Conservation (phyloP, 2,329 filamentous ascomycete species). For the Trichophyton schoenleinii region DNA sequence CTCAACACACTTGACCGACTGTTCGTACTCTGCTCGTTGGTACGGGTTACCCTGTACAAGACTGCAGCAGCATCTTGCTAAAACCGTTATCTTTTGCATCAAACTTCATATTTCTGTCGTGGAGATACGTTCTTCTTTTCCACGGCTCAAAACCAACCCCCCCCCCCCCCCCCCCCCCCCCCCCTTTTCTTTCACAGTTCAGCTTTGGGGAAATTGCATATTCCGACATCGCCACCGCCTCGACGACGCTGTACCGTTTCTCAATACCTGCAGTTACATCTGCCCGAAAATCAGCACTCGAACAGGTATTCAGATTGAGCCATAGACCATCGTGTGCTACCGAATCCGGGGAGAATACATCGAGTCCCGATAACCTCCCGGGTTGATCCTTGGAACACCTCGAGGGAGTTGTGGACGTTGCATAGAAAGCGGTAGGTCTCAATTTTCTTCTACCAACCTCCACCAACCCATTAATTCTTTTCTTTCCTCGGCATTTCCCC, state of each 20-base stretch:
- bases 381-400: neutral
- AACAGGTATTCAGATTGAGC: neutral
- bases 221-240: neutral
- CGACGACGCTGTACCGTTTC: neutral
- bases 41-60: neutral
- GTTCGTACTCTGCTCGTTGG: neutral
- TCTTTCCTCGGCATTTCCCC: neutral
- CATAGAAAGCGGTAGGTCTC: constrained; percentile 1
- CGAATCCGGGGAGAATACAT: neutral
- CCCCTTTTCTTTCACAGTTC: neutral
- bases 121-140: neutral
- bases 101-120: neutral
- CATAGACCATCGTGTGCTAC: neutral
- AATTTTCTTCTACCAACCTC: neutral
- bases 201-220: neutral
- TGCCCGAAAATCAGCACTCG: constrained; percentile 1
- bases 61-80: neutral
- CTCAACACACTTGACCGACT: constrained; percentile 4
- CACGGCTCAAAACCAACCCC: neutral
- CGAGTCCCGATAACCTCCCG: neutral
- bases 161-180: neutral
- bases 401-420: neutral
- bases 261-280: neutral
- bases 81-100: neutral
- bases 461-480: neutral